These are phyloP conservation scores for Nigrograna mackinnonii DNA, from an alignment of 2,329 filamentous ascomycete genomes.

Conservation along the genomic window DNA sequence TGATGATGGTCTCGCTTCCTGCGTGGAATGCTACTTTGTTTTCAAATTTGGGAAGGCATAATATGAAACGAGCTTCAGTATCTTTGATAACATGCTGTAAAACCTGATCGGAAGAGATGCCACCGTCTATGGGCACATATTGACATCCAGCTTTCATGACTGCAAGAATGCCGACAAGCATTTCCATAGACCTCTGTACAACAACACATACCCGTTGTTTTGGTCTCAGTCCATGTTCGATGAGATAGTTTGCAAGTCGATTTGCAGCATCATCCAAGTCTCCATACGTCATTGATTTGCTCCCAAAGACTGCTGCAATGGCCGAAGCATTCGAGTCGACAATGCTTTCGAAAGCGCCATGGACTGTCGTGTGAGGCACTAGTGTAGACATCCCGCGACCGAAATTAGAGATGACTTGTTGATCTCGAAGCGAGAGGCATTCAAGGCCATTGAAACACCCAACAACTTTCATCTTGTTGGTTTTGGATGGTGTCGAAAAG, in stretches of 20 bases:
- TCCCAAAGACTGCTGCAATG: constrained; percentile 24
- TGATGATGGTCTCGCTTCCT: constrained; percentile 12
- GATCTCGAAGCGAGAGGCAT: constrained; percentile 20
- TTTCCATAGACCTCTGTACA: constrained; percentile 59
- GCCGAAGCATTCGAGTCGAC: constrained; percentile 23
- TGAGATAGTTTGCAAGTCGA: constrained; percentile 33
- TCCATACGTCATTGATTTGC: constrained; percentile 28
- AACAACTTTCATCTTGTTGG: constrained; percentile 17
- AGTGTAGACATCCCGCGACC: constrained; percentile 22
- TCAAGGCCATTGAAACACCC: constrained; percentile 15
- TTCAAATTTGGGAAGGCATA: constrained; percentile 49
- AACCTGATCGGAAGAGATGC: constrained; percentile 36
- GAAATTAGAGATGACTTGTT: constrained; percentile 21
- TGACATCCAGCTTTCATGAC: constrained; percentile 62
- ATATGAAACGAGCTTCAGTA: constrained; percentile 47
- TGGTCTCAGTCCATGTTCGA: constrained; percentile 26
- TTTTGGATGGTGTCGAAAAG: too few relatives aligned
- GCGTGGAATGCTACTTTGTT: constrained; percentile 24
- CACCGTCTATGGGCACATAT: constrained; percentile 63
- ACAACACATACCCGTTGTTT: constrained; percentile 58
- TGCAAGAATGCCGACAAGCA: constrained; percentile 61
- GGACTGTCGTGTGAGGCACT: constrained; percentile 21
- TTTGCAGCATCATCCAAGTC: constrained; percentile 34
- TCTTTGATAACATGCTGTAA: constrained; percentile 55
- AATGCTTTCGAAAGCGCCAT: constrained; percentile 31